Conservation (phyloP, 1,284 basidiomycete genomes). For the Moesziomyces globuligerus region DNA sequence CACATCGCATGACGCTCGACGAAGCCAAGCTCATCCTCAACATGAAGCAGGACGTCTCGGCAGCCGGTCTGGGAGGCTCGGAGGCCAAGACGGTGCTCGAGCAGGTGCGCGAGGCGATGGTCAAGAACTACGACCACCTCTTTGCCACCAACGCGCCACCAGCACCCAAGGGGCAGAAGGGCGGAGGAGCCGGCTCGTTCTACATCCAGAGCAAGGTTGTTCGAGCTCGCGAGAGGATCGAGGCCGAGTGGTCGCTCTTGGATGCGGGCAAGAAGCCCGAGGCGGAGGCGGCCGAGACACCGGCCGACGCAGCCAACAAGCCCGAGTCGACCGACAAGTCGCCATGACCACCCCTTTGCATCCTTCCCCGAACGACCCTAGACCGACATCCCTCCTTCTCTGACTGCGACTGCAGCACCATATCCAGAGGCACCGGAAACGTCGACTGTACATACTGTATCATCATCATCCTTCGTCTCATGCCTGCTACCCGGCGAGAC, state of each 20-base stretch:
- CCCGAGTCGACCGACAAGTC: conserved; percentile 21
- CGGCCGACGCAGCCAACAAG: conserved; percentile 16
- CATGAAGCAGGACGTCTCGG: conserved; percentile 74
- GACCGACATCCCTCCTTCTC: not conserved
- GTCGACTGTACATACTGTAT: conserved; percentile 32
- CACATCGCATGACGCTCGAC: conserved; percentile 92
- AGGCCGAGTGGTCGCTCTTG: conserved; percentile 75
- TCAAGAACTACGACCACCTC: conserved; percentile 85
- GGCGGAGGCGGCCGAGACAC: conserved; percentile 14
- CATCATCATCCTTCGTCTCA: conserved; percentile 9
- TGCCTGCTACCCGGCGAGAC: not conserved
- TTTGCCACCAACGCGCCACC: conserved; percentile 82
- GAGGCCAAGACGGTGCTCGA: conserved; percentile 47
- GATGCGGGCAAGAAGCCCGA: conserved; percentile 33
- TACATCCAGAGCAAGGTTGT: conserved; percentile 97
- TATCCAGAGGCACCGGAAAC: not conserved
- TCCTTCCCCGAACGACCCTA: not conserved
- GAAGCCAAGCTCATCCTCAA: conserved; percentile 96
- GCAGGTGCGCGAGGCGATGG: conserved; percentile 47
- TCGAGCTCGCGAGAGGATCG: conserved; percentile 90
- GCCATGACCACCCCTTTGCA: conserved; percentile 7
- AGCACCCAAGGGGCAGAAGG: conserved; percentile 63
- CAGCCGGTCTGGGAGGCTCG: conserved; percentile 22
- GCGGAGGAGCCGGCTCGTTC: conserved; percentile 64
- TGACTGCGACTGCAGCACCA: not conserved